phyloP scores from a whole-genome alignment of 2,329 filamentous ascomycete genomes.

The Fusarium compactum region DNA sequence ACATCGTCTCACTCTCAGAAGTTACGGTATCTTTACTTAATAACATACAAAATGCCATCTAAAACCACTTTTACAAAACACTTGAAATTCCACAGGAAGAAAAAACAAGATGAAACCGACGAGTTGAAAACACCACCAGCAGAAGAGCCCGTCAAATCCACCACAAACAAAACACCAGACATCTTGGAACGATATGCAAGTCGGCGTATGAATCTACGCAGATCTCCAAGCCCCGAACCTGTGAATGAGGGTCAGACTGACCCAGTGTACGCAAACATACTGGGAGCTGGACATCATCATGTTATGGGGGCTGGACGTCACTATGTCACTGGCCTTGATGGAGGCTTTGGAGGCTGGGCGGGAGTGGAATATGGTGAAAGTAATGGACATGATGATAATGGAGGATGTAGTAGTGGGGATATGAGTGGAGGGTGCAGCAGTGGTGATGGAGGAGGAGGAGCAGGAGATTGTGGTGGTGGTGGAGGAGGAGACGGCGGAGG shows the following conservation, averaged over 20 bases:
- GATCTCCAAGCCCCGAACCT: background rate
- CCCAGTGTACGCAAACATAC: background rate
- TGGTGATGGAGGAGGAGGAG: slow-evolving; percentile 1
- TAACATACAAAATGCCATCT: slow-evolving; percentile 2
- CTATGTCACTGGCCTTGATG: background rate
- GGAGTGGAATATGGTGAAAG: slow-evolving; percentile 8
- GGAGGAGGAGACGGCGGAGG: background rate
- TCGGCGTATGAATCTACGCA: background rate
- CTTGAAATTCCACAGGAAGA: background rate
- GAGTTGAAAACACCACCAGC: background rate
- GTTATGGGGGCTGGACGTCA: background rate
- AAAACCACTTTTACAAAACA: slow-evolving; percentile 21
- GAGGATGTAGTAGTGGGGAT: slow-evolving; percentile 1
- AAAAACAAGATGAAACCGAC: slow-evolving; percentile 10
- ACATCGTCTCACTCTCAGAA: background rate
- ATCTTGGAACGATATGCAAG: background rate
- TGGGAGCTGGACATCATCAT: background rate
- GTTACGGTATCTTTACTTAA: background rate
- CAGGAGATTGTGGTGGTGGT: background rate
- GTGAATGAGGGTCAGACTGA: background rate
- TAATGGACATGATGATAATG: background rate
- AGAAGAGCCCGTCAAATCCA: background rate
- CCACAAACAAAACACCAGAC: background rate
- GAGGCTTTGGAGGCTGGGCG: slow-evolving; percentile 8
- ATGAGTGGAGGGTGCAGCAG: slow-evolving; percentile 6